Base-by-base conservation (phyloP, 192 early-diverging fungal genomes). In the Coemansia sp. region DNA sequence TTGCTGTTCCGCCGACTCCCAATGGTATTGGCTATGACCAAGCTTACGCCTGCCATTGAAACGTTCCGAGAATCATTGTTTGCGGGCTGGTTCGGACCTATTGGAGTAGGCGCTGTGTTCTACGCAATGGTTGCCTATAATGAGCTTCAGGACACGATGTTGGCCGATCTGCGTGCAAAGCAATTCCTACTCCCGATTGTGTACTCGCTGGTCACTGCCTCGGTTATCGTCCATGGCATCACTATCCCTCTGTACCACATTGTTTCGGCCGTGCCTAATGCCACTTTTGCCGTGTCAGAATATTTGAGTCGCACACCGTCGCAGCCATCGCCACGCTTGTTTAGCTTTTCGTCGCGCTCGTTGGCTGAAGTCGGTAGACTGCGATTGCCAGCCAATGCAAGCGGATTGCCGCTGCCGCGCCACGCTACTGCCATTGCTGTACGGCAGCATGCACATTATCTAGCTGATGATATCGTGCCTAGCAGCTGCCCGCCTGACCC, bases 31-130 rank as follows among this genome's bases (percentile, higher is more conserved):
- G 68, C 84, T 8, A 77, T 92, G 1, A 85, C 89, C 12, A 75
- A 72, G 19, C 72, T 88, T 8, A 88, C 91, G 12, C 90, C 92
- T 0, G 87, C 88, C 6, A 66, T 93, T 38, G 81, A 82, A 31
- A 91, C 82, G 2, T 86, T 84, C 66, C 87, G 86, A 31, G 92
- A 94, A 62, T 90, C 91, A 0, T 68, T 89, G 1, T 94, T 94
- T 72, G 87, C 87, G 12, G 93, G 93, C 21, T 96, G 91, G 92
- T 96, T 96, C 68, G 95, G 94, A 1, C 94, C 94, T 2, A 93
- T 95, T 64, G 92, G 89, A 8, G 89, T 87, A 37, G 75, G 82
- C 37, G 84, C 87, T 17, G 64, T 89, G 10, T 90, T 78, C 59
- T 90, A 89, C 68, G 73, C 80, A 19, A 68, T 85, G 53, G 68